Evolutionary conservation across 768 basidiomycete genomes (phyloP).

Genomic region (Amanita phalloides): DNA sequence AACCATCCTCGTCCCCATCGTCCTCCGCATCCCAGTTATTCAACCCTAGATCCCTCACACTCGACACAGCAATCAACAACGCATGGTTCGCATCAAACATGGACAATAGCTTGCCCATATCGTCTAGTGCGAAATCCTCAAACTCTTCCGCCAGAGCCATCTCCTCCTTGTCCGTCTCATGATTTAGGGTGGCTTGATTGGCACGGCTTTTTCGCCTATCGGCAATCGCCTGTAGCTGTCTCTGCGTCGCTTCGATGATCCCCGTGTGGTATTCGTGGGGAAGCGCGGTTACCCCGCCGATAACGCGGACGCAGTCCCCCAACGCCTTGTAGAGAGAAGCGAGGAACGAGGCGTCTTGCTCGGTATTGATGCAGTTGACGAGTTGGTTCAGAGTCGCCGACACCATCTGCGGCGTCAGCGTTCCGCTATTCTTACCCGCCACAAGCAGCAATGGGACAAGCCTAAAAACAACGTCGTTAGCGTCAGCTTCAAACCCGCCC

Average conservation of each 20-base stretch:
- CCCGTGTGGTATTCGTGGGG: slow-evolving; percentile 41
- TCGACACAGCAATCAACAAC: slow-evolving; percentile 58
- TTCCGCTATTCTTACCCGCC: slow-evolving; percentile 55
- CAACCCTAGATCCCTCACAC: slow-evolving; percentile 61
- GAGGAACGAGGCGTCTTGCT: slow-evolving; percentile 68
- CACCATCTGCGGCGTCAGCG: slow-evolving; percentile 60
- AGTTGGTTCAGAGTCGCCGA: slow-evolving; percentile 57
- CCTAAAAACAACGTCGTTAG: slow-evolving; percentile 23
- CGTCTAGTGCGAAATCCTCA: slow-evolving; percentile 74
- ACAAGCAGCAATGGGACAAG: slow-evolving; percentile 61
- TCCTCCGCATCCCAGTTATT: slow-evolving; percentile 38
- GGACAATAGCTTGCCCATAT: slow-evolving; percentile 57
- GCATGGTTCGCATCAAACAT: slow-evolving; percentile 49
- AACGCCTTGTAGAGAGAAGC: slow-evolving; percentile 68
- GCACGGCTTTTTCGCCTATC: slow-evolving; percentile 53
- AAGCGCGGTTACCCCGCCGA: slow-evolving; percentile 44
- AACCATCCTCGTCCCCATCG: slow-evolving; percentile 22
- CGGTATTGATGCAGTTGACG: slow-evolving; percentile 50
- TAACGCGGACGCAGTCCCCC: slow-evolving; percentile 46
- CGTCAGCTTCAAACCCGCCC: background rate
- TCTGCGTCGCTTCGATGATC: slow-evolving; percentile 59
- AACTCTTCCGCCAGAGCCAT: slow-evolving; percentile 68
- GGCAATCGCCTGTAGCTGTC: slow-evolving; percentile 58
- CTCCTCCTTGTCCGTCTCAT: slow-evolving; percentile 49
- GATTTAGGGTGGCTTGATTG: slow-evolving; percentile 19